Conservation (phyloP, 306 rosid genomes). For the Dalbergia cultrata region DNA sequence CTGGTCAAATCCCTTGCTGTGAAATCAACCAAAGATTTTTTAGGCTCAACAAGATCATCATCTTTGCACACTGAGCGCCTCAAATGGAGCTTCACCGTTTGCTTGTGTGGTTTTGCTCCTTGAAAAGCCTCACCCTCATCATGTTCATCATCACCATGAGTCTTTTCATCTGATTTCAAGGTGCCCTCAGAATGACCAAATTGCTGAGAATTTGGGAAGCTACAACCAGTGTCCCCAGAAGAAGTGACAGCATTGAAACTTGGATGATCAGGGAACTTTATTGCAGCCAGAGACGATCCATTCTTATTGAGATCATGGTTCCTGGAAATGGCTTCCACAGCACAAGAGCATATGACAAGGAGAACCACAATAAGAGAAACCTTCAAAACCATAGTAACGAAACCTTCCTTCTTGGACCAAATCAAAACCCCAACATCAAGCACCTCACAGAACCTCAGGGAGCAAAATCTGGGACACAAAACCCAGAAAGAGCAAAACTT, state of each 20-base stretch:
- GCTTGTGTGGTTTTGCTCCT: constrained; percentile 40
- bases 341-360: constrained; percentile 49
- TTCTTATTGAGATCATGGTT: constrained; percentile 56
- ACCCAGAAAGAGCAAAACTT: constrained; percentile 46
- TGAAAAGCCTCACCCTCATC: constrained; percentile 25
- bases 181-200: constrained; percentile 46
- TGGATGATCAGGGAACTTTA: constrained; percentile 74
- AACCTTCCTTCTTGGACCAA: constrained; percentile 46
- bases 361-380: constrained; percentile 47
- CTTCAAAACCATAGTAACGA: constrained; percentile 54
- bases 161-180: constrained; percentile 38
- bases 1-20: constrained; percentile 71
- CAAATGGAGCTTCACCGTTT: constrained; percentile 73
- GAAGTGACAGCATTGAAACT: constrained; percentile 70
- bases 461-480: constrained; percentile 12
- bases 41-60: constrained; percentile 43
- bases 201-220: constrained; percentile 50
- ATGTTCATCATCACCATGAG: constrained; percentile 38
- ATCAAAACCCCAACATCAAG: constrained; percentile 58
- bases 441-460: constrained; percentile 17
- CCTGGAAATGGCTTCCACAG: constrained; percentile 46
- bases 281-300: constrained; percentile 73
- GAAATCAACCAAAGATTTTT: constrained; percentile 60
- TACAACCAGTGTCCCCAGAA: constrained; percentile 63
- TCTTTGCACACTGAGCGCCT: constrained; percentile 54